Evolutionary conservation across 495 filamentous ascomycete species (phyloP).

Genomic region (Penicillium nucicola): DNA sequence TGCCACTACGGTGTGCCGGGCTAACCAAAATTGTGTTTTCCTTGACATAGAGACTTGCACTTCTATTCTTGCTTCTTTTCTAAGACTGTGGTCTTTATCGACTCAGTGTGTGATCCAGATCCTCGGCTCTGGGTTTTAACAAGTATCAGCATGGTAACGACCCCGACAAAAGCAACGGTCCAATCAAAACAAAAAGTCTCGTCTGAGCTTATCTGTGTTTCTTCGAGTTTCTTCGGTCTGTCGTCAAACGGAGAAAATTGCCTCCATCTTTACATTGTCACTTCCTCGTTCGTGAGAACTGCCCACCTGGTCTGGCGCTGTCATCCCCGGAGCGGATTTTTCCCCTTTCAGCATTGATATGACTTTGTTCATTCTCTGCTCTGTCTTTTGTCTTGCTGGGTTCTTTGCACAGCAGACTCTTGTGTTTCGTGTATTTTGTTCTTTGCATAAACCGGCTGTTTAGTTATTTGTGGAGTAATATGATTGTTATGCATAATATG

Average conservation of each 20-base stretch:
- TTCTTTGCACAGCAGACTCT: slow-evolving; percentile 1
- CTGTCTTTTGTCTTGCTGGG: neutral
- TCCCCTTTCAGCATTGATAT: neutral
- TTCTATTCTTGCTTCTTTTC: slow-evolving; percentile 3
- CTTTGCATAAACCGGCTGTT: slow-evolving; percentile 17
- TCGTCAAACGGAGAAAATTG: neutral
- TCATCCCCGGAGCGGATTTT: neutral
- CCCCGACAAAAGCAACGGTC: slow-evolving; percentile 15
- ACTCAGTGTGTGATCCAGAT: slow-evolving; percentile 10
- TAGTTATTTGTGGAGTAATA: slow-evolving; percentile 9
- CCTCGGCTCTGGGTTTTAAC: slow-evolving; percentile 15
- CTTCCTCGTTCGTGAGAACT: neutral
- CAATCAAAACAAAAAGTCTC: slow-evolving; percentile 18
- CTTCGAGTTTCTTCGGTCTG: neutral
- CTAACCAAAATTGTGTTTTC: slow-evolving; percentile 26
- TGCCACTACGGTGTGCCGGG: slow-evolving; percentile 32
- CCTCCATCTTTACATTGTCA: slow-evolving; percentile 1
- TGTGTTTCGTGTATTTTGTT: slow-evolving; percentile 13
- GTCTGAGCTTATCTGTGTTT: slow-evolving; percentile 14
- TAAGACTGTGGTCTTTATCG: slow-evolving; percentile 7
- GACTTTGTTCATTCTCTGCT: neutral
- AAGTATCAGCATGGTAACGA: slow-evolving; percentile 18
- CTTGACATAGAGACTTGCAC: slow-evolving; percentile 35
- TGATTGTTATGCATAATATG: slow-evolving; percentile 13
- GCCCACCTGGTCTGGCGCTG: neutral